Conservation (phyloP, 805 yeast genomes). For the Pichia sporocuriosa region DNA sequence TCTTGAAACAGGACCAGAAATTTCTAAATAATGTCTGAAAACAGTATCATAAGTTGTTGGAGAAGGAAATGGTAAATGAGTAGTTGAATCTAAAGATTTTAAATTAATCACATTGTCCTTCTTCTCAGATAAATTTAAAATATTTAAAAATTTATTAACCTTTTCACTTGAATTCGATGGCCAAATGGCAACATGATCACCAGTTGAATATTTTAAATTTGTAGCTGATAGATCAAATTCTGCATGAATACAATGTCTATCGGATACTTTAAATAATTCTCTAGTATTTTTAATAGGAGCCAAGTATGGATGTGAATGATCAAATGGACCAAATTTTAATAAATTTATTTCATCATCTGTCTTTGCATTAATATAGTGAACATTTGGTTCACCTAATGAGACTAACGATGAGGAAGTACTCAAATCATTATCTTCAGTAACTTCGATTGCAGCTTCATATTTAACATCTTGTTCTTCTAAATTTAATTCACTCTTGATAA, state of each 20-base stretch:
- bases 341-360: conserved; percentile 26
- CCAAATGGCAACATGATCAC: conserved; percentile 95
- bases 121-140: conserved; percentile 52
- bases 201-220: conserved; percentile 80
- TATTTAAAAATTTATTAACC: conserved; percentile 55
- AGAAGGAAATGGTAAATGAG: conserved; percentile 47
- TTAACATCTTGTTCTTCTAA: conserved; percentile 74
- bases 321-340: conserved; percentile 63
- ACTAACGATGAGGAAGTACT: conserved; percentile 32
- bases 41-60: conserved; percentile 89
- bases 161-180: conserved; percentile 81
- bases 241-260: conserved; percentile 80
- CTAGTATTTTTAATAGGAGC: conserved; percentile 55
- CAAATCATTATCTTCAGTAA: conserved; percentile 33
- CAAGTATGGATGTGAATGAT: conserved; percentile 73
- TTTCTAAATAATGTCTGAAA: conserved; percentile 81
- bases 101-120: conserved; percentile 53
- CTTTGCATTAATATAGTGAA: conserved; percentile 39
- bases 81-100: conserved; percentile 64
- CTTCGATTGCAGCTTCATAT: conserved; percentile 64
- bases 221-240: conserved; percentile 78
- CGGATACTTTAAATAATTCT: conserved; percentile 59
- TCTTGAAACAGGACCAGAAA: conserved; percentile 89
- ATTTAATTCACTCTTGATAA: conserved; percentile 54
- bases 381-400: conserved; percentile 78